Conservation (phyloP, 1,284 basidiomycete species). For the Xerocomus cyaneibrunnescens region DNA sequence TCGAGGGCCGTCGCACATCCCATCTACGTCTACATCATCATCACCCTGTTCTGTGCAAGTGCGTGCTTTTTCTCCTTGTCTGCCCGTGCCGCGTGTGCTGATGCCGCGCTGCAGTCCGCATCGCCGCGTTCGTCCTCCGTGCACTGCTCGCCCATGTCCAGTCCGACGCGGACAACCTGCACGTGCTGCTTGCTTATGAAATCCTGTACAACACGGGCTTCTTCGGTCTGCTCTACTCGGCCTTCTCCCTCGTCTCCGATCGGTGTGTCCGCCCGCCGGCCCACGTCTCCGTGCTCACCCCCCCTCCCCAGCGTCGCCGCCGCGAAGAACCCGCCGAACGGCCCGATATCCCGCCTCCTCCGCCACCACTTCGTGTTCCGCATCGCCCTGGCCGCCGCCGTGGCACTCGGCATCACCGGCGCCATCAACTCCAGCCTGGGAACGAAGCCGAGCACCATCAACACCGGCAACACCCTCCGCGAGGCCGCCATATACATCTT, state of each 20-base stretch:
- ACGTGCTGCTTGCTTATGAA: slow-evolving; percentile 29
- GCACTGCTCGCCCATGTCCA: slow-evolving; percentile 29
- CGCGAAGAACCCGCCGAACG: slow-evolving; percentile 30
- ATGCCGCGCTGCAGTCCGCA: slow-evolving; percentile 37
- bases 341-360: slow-evolving; percentile 33
- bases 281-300: not conserved
- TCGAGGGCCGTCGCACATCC: slow-evolving; percentile 39
- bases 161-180: slow-evolving; percentile 24
- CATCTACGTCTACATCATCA: slow-evolving; percentile 40
- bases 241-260: slow-evolving; percentile 31
- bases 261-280: slow-evolving; percentile 33
- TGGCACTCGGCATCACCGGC: slow-evolving; percentile 42
- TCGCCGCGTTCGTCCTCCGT: slow-evolving; percentile 35
- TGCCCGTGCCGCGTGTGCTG: slow-evolving; percentile 21
- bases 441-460: not conserved
- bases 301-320: slow-evolving; percentile 13
- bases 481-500: slow-evolving; percentile 44
- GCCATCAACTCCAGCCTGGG: slow-evolving; percentile 15
- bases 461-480: slow-evolving; percentile 30
- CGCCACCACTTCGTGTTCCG: slow-evolving; percentile 34
- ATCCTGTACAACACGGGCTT: slow-evolving; percentile 37
- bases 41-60: slow-evolving; percentile 49
- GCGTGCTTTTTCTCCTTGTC: slow-evolving; percentile 17
- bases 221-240: slow-evolving; percentile 41
- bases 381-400: slow-evolving; percentile 33